phyloP scores from a whole-genome alignment of 495 filamentous ascomycete genomes.

The Penicillium bialowiezense region DNA sequence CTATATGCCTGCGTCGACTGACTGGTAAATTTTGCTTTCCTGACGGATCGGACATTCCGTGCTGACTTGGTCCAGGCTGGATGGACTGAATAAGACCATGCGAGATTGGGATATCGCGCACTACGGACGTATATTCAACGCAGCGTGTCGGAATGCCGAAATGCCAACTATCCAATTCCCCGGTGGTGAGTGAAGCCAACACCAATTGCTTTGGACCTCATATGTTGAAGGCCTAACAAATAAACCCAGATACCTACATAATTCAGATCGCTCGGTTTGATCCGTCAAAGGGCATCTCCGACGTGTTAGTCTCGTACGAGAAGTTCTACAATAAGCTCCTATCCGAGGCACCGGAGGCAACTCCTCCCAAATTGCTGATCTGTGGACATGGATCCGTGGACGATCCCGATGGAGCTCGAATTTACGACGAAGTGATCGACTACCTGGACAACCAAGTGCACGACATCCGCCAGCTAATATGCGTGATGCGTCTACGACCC shows the following conservation, averaged over 20 bases:
- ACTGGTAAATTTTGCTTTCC: conserved; percentile 54
- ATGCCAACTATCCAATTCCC: conserved; percentile 68
- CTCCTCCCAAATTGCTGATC: conserved; percentile 71
- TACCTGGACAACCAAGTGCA: conserved; percentile 58
- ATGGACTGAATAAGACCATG: conserved; percentile 81
- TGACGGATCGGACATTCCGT: background rate
- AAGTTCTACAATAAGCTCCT: conserved; percentile 64
- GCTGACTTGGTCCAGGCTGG: conserved; percentile 54
- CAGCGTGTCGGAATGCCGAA: conserved; percentile 49
- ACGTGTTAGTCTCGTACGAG: conserved; percentile 74
- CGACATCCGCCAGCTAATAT: conserved; percentile 56
- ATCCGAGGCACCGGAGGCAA: conserved; percentile 34
- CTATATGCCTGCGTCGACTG: conserved; percentile 81
- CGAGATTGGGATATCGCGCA: conserved; percentile 70
- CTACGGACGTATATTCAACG: conserved; percentile 74
- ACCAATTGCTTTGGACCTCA: background rate
- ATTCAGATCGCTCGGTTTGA: conserved; percentile 85
- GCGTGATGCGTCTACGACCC: conserved; percentile 73
- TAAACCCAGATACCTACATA: conserved; percentile 64
- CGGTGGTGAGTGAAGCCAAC: conserved; percentile 39
- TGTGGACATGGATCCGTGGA: conserved; percentile 82
- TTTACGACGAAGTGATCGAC: conserved; percentile 69
- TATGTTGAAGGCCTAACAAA: conserved; percentile 2
- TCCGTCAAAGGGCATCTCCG: conserved; percentile 80
- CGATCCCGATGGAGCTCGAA: conserved; percentile 73